Base-by-base conservation (phyloP, 345 rosid genomes). In the Cardamine chenopodiifolia region DNA sequence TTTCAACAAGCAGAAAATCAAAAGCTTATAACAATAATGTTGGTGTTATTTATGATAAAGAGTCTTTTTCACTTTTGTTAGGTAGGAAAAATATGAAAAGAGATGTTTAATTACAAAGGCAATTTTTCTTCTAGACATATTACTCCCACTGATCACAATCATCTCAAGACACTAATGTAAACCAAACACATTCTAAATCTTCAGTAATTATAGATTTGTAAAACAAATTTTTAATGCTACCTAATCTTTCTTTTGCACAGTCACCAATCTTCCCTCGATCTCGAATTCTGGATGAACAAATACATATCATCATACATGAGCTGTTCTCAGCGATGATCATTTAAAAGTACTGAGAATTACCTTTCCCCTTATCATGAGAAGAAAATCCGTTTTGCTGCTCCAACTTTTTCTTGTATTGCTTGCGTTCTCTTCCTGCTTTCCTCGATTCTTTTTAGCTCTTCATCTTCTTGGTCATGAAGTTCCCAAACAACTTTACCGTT, bases 351-450 rank as follows among this genome's bases (percentile, higher is more conserved):
- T 14, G 17, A 13, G 2, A 40, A 40, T 19, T 22, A 89, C 92
- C 92, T 78, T 79, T 80, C 14, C 44, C 78, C 15, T 47, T 58
- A 68, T 79, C 83, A 12, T 62, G 77, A 26, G 72, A 18, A 31
- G 68, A 76, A 54, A 82, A 19, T 47, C 73, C 82, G 26, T 56
- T 81, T 58, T 78, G 75, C 74, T 84, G 85, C 84, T 78, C 40
- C 42, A 74, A 81, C 87, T 79, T 73, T 59, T 80, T 83, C 78
- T 74, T 90, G 75, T 84, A 92, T 87, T 52, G 90, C 95, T 59
- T 88, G 83, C 71, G 80, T 87, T 67, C 85, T 80, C 78, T 80
- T 88, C 82, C 91, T 86, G 74, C 98, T 90, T 78, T 90, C 90
- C 85, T 88, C 90, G 42, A 92, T 82, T 81, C 76, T 88, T 23